Evolutionary conservation across 148 eudicot species (phyloP).

Genomic region (Rhododendron mucronatum): DNA sequence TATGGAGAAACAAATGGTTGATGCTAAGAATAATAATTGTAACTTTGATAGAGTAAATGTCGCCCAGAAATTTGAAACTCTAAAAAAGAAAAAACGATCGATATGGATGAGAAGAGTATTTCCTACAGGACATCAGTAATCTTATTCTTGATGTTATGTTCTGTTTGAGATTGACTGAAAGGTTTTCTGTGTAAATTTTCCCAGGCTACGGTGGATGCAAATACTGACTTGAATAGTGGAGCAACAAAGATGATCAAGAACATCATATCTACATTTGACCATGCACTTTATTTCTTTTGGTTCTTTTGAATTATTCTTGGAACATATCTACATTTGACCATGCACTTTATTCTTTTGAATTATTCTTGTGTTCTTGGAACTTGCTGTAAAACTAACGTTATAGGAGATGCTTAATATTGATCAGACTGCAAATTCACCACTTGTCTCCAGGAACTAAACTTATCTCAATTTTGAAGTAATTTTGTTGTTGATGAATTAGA

Average conservation of each 20-base stretch:
- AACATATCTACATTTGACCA: not conserved
- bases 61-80: not conserved
- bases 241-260: not conserved
- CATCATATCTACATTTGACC: not conserved
- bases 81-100: not conserved
- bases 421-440: not conserved
- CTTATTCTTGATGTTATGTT: not conserved
- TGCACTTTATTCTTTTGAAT: not conserved
- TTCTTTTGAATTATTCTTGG: not conserved
- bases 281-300: not conserved
- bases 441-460: not conserved
- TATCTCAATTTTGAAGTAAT: not conserved
- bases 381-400: not conserved
- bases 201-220: conserved; percentile 10
- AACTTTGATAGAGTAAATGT: too few species aligned
- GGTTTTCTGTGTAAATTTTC: not conserved
- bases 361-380: not conserved
- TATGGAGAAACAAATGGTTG: not conserved
- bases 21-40: not conserved
- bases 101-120: not conserved
- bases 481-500: not conserved
- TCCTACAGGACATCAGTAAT: too few species aligned
- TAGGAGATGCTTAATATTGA: not conserved
- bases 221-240: not conserved
- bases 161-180: not conserved